Evolutionary conservation across 495 filamentous ascomycete species (phyloP), one percentile per base, ranked within the genome.

Genomic region (Aspergillus baeticus): DNA sequence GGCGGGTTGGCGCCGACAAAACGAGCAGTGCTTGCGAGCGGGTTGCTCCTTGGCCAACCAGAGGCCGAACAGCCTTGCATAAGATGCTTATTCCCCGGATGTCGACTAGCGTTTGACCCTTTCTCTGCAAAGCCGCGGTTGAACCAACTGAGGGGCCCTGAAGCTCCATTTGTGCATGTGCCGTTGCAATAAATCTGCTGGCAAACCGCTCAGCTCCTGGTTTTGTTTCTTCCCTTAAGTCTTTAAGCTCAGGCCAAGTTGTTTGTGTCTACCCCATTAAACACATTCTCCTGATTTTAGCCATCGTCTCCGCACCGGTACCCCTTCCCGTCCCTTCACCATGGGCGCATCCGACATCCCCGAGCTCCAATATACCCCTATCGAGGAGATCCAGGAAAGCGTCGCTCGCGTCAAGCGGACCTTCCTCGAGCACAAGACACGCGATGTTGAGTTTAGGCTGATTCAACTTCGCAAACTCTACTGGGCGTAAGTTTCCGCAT

Each of bases 401-500:
- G 77, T 81, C 64, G 77, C 79, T 55, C 77, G 70, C 10, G 70
- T 83, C 10, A 83, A 84, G 65, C 71, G 77, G 50, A 78, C 86
- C 18, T 98, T 91, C 76, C 75, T 78, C 58, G 77, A 88, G 13
- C 85, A 93, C 69, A 89, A 88, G 76, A 96, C 90, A 3, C 88
- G 88, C 64, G 79, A 87, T 50, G 66, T 96, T 52, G 81, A 88
- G 61, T 98, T 88, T 78, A 82, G 94, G 49, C 78, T 91, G 47
- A 74, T 82, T 15, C 93, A 97, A 78, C 85, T 97, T 35, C 87
- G 91, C 46, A 92, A 91, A 77, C 86, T 97, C 39, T 97, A 95
- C 76, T 96, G 92, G 92, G 92, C 82, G 83, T 86, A 13, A 58
- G 58, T 60, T 53, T 33, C 21, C 22, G 18, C 14, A 13, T 10